These are phyloP conservation scores for Gracilaria caudata DNA, from an alignment of 23 red algal species.

Conservation along the genomic window DNA sequence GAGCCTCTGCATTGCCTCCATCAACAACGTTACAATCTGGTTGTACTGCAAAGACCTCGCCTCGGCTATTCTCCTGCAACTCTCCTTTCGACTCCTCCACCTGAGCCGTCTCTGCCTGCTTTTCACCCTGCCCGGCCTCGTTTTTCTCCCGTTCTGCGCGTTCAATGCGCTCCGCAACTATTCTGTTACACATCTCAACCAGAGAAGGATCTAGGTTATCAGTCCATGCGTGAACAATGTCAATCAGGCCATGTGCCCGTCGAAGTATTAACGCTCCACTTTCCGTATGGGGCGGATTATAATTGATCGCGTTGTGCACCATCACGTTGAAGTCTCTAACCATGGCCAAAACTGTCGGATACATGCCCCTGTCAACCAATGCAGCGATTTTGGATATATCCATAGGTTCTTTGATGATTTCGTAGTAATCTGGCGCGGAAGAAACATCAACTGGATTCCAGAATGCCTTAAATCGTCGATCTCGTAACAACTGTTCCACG, in stretches of 20 bases:
- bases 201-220: slow-evolving; percentile 73
- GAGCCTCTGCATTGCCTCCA: neutral
- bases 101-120: neutral
- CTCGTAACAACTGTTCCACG: slow-evolving; percentile 74
- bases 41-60: neutral
- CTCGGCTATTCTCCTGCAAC: neutral
- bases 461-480: slow-evolving; percentile 81
- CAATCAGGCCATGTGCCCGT: slow-evolving; percentile 82
- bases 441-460: slow-evolving; percentile 76
- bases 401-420: slow-evolving; percentile 91
- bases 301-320: slow-evolving; percentile 81
- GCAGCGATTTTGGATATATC: slow-evolving; percentile 80
- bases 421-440: slow-evolving; percentile 91
- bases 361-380: slow-evolving; percentile 67
- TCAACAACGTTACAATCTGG: neutral
- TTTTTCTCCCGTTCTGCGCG: slow-evolving; percentile 6
- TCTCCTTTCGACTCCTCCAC: slow-evolving; percentile 1
- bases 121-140: slow-evolving; percentile 11
- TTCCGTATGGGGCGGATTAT: slow-evolving; percentile 87
- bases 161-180: slow-evolving; percentile 59
- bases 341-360: slow-evolving; percentile 81
- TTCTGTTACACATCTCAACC: slow-evolving; percentile 74
- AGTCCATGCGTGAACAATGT: slow-evolving; percentile 89
- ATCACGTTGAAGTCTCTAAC: slow-evolving; percentile 84
- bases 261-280: slow-evolving; percentile 70